These are phyloP conservation scores for Paralagenidium karlingii DNA, from an alignment of 352 stramenopile species.

Conservation along the genomic window DNA sequence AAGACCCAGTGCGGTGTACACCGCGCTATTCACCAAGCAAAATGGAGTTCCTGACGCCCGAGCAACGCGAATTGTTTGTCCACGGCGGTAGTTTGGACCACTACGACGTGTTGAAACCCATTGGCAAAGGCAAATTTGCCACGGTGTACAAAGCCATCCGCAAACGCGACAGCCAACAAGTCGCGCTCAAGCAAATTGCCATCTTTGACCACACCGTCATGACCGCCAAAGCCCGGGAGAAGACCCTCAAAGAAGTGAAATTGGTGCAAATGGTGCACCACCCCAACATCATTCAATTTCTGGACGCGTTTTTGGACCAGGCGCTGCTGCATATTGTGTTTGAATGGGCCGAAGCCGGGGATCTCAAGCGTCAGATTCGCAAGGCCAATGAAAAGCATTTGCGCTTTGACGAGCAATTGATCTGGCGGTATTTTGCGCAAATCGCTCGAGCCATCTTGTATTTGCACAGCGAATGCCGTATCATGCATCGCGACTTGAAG, in stretches of 20 bases:
- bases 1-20: too few species aligned
- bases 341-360: conserved; percentile 88
- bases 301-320: conserved; percentile 84
- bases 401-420: conserved; percentile 85
- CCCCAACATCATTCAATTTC: conserved; percentile 87
- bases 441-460: conserved; percentile 79
- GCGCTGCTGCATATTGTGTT: conserved; percentile 91
- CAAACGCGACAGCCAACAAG: conserved; percentile 41
- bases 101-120: conserved; percentile 79
- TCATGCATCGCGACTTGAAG: conserved; percentile 93
- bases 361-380: conserved; percentile 88
- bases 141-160: conserved; percentile 83
- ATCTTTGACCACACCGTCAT: conserved; percentile 89
- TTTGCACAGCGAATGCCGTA: conserved; percentile 68
- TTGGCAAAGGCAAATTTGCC: conserved; percentile 90
- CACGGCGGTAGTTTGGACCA: conserved; percentile 38
- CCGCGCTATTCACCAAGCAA: too few species aligned
- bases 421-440: conserved; percentile 91
- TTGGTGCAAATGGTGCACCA: conserved; percentile 85
- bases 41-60: conserved; percentile 71
- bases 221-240: conserved; percentile 81
- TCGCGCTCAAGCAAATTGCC: conserved; percentile 90
- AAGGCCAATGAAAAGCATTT: conserved; percentile 78
- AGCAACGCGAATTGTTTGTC: conserved; percentile 56
- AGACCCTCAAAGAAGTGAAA: conserved; percentile 85